These are phyloP conservation scores for Elongisporangium senticosum DNA, from an alignment of 352 stramenopile genomes.

Conservation along the genomic window DNA sequence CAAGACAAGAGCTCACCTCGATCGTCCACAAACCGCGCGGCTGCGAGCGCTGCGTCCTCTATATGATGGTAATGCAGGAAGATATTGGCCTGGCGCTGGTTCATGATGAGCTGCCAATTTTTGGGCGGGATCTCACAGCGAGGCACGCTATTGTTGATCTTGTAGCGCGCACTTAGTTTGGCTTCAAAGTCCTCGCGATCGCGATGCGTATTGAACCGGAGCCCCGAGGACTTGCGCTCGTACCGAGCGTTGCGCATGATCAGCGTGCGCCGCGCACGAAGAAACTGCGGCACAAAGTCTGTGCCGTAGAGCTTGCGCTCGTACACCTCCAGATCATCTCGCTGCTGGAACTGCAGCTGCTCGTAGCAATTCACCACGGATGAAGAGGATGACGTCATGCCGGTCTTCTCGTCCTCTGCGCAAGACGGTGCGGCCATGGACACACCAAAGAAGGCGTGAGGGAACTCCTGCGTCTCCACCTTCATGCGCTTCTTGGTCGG, in stretches of 20 bases:
- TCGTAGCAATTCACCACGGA: constrained; percentile 27
- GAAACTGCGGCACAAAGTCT: constrained; percentile 36
- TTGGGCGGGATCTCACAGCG: constrained; percentile 46
- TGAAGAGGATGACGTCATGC: not conserved
- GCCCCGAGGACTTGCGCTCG: constrained; percentile 50
- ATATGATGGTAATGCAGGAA: constrained; percentile 53
- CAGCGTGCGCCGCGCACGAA: constrained; percentile 33
- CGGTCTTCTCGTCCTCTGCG: not conserved
- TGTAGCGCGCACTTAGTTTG: constrained; percentile 40
- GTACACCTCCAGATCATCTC: constrained; percentile 37
- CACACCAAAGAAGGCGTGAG: constrained; percentile 22
- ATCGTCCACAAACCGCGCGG: constrained; percentile 36
- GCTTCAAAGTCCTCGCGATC: constrained; percentile 46
- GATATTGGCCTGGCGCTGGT: constrained; percentile 22
- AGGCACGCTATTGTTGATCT: constrained; percentile 39
- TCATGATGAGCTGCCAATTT: constrained; percentile 46
- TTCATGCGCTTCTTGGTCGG: constrained; percentile 16
- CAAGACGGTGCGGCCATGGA: constrained; percentile 7
- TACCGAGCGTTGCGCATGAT: constrained; percentile 43
- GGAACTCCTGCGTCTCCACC: constrained; percentile 9
- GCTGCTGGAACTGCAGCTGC: constrained; percentile 27
- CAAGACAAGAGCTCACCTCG: constrained; percentile 19
- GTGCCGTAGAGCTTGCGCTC: constrained; percentile 52
- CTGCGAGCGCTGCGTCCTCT: constrained; percentile 37
- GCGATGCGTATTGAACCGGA: constrained; percentile 54